Conservation (phyloP, 345 rosid genomes). For the Syzygium aqueum region DNA sequence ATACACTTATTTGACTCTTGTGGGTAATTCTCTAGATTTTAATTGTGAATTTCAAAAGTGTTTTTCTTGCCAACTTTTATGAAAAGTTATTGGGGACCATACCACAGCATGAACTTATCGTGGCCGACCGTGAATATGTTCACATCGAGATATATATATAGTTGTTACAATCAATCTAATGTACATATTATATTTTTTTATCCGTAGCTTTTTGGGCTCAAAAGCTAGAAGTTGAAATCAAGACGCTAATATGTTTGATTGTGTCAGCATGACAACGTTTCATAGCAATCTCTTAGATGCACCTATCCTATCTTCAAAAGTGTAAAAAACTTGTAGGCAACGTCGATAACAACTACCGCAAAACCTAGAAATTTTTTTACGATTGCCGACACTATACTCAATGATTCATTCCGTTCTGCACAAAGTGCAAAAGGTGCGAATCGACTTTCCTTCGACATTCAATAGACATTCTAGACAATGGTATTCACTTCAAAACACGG, state of each 20-base stretch:
- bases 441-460: not conserved
- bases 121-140: not conserved
- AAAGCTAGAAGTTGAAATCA: not conserved
- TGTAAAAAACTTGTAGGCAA: not conserved
- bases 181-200: not conserved
- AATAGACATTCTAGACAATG: not conserved
- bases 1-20: not conserved
- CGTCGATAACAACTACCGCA: not conserved
- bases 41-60: not conserved
- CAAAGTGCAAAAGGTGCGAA: fast-evolving
- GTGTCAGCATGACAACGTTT: not conserved
- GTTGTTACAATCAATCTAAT: not conserved
- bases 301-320: not conserved
- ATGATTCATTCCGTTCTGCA: not conserved
- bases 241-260: not conserved
- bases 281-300: not conserved
- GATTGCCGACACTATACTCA: not conserved
- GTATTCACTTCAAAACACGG: fast-evolving
- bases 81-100: not conserved
- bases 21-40: not conserved
- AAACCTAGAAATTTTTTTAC: not conserved
- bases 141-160: not conserved
- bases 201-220: not conserved
- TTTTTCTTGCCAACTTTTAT: not conserved
- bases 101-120: too few species aligned